Evolutionary conservation across 2,329 filamentous ascomycete species (phyloP).

Genomic region (Xylariales sp.): DNA sequence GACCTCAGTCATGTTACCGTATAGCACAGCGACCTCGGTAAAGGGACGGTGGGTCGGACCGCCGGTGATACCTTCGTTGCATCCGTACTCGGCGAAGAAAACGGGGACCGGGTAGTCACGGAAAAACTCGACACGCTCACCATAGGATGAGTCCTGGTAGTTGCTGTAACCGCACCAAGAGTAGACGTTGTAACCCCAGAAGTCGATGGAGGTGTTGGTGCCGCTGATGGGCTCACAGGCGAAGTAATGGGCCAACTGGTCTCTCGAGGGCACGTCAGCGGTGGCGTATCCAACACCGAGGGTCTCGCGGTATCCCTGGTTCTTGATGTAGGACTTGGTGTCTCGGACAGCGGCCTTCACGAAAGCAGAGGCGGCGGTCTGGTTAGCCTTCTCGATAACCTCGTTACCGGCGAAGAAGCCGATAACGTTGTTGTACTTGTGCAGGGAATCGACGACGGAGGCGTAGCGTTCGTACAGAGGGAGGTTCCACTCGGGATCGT

Average conservation of each 20-base stretch:
- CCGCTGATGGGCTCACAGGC: conserved; percentile 78
- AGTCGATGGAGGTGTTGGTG: conserved; percentile 76
- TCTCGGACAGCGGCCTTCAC: conserved; percentile 98
- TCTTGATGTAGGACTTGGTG: conserved; percentile 92
- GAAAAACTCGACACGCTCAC: conserved; percentile 87
- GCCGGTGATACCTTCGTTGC: conserved; percentile 71
- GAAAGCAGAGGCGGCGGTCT: conserved; percentile 90
- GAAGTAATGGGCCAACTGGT: conserved; percentile 89
- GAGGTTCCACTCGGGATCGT: conserved; percentile 81
- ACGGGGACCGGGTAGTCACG: conserved; percentile 88
- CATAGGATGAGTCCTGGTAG: conserved; percentile 82
- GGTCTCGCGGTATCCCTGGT: conserved; percentile 74
- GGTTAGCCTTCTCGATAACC: conserved; percentile 88
- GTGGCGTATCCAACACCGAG: conserved; percentile 96
- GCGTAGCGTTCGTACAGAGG: conserved; percentile 85
- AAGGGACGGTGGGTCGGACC: conserved; percentile 78
- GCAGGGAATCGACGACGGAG: conserved; percentile 81
- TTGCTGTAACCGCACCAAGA: conserved; percentile 94
- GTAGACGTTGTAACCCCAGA: conserved; percentile 99
- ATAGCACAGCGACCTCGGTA: conserved; percentile 86
- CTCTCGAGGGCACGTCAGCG: conserved; percentile 86
- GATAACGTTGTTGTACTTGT: conserved; percentile 88
- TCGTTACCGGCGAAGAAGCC: conserved; percentile 99
- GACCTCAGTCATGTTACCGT: conserved; percentile 82
- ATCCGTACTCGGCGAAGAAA: conserved; percentile 99